A percentile compares a stretch with the other conserved stretches of the same genome.
Conservation (phyloP, 768 basidiomycete genomes). For the Naematelia encephala region DNA sequence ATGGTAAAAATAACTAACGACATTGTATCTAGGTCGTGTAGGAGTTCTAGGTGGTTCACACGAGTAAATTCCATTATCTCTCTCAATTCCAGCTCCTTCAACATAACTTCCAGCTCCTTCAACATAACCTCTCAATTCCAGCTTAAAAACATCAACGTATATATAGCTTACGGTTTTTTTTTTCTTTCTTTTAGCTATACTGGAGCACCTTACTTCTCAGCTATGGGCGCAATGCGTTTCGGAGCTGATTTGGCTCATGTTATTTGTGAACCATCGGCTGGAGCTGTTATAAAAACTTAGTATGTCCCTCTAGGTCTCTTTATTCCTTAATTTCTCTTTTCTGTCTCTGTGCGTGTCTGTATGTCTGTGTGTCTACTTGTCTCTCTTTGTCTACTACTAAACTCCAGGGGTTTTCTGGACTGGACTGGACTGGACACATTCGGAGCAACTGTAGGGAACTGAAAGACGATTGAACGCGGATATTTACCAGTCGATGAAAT, state of each 20-base stretch:
- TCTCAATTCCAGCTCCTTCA: not conserved
- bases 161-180: too few species aligned
- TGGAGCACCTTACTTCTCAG: conserved; percentile 93
- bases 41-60: conserved; percentile 90
- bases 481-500: too few species aligned
- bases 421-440: not conserved
- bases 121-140: too few species aligned
- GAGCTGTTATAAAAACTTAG: conserved; percentile 91
- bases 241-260: conserved; percentile 95
- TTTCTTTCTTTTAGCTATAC: too few species aligned
- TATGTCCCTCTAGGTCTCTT: too few species aligned
- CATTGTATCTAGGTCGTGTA: conserved; percentile 65
- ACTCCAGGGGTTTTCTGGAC: not conserved
- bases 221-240: conserved; percentile 82
- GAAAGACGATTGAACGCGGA: too few species aligned
- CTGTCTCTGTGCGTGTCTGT: too few species aligned
- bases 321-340: conserved; percentile 1
- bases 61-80: conserved; percentile 61
- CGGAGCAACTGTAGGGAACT: too few species aligned
- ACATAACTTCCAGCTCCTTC: not conserved
- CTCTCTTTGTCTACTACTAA: not conserved
- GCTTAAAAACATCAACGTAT: too few species aligned
- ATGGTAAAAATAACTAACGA: not conserved
- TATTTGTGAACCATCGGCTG: conserved; percentile 90
- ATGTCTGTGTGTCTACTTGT: too few species aligned